These are phyloP conservation scores for Meira nashicola DNA, from an alignment of 1,284 basidiomycete species.

Conservation along the genomic window DNA sequence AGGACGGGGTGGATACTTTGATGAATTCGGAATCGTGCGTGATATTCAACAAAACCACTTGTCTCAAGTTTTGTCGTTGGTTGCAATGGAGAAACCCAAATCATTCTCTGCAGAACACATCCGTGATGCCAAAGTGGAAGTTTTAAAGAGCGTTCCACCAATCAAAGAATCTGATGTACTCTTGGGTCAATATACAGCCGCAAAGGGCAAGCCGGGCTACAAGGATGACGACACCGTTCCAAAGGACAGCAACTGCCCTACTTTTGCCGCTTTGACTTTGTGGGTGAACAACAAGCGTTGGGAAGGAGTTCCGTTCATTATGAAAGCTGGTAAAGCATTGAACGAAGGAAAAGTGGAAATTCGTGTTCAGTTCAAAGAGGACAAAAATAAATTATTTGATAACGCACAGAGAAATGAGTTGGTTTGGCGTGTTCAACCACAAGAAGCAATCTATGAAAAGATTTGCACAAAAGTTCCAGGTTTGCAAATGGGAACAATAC, in stretches of 20 bases:
- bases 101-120: slow-evolving; percentile 52
- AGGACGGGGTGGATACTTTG: slow-evolving; percentile 55
- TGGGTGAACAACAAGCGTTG: slow-evolving; percentile 49
- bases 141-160: slow-evolving; percentile 49
- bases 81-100: slow-evolving; percentile 53
- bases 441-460: slow-evolving; percentile 50
- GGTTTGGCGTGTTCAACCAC: slow-evolving; percentile 50
- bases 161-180: slow-evolving; percentile 49
- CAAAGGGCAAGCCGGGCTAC: slow-evolving; percentile 54
- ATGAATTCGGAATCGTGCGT: slow-evolving; percentile 55
- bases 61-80: slow-evolving; percentile 50
- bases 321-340: slow-evolving; percentile 51
- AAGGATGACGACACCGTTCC: slow-evolving; percentile 54
- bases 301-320: slow-evolving; percentile 51
- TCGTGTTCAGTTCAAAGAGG: slow-evolving; percentile 49
- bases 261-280: slow-evolving; percentile 51
- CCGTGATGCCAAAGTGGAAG: slow-evolving; percentile 53
- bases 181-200: slow-evolving; percentile 52
- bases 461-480: slow-evolving; percentile 50
- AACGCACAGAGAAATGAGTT: slow-evolving; percentile 47
- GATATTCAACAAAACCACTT: slow-evolving; percentile 55
- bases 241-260: slow-evolving; percentile 54
- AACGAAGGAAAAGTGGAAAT: slow-evolving; percentile 52
- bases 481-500: slow-evolving; percentile 31
- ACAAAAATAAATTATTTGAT: slow-evolving; percentile 28